Percentiles rank a stretch among this genome's conserved stretches.
phyloP scores from a whole-genome alignment of 2,329 filamentous ascomycete genomes.

The Bipolaris victoriae region DNA sequence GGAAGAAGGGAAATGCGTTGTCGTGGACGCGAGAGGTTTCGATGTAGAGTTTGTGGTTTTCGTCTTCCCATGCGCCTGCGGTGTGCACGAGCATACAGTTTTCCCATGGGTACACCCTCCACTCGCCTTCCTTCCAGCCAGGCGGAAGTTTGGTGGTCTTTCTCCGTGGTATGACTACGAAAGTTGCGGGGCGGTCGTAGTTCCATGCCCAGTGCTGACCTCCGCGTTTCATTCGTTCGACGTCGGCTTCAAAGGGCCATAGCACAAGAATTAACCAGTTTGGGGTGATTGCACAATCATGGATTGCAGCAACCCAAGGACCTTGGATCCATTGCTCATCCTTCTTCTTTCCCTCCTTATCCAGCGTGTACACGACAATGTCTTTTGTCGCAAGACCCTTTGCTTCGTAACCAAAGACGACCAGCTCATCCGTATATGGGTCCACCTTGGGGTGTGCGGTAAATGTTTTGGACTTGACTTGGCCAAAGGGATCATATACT shows the following conservation, averaged over 20 bases:
- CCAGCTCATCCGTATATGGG: not conserved
- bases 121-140: conserved; percentile 17
- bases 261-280: conserved; percentile 18
- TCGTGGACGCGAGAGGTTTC: conserved; percentile 42
- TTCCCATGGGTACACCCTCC: conserved; percentile 19
- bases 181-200: conserved; percentile 27
- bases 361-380: not conserved
- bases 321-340: not conserved
- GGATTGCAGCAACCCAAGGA: not conserved
- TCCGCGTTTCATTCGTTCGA: conserved; percentile 38
- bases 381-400: conserved; percentile 24
- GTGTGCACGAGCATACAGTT: conserved; percentile 47
- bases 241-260: conserved; percentile 35
- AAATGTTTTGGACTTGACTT: not conserved
- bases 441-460: not conserved
- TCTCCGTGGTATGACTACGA: conserved; percentile 33
- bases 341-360: not conserved
- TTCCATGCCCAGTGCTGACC: conserved; percentile 42
- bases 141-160: not conserved
- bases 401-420: conserved; percentile 35
- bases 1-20: conserved; percentile 47
- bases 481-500: not conserved
- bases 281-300: not conserved
- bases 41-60: conserved; percentile 34
- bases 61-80: conserved; percentile 46